Conservation (phyloP, 495 filamentous ascomycete genomes). For the Xylaria bambusicola region DNA sequence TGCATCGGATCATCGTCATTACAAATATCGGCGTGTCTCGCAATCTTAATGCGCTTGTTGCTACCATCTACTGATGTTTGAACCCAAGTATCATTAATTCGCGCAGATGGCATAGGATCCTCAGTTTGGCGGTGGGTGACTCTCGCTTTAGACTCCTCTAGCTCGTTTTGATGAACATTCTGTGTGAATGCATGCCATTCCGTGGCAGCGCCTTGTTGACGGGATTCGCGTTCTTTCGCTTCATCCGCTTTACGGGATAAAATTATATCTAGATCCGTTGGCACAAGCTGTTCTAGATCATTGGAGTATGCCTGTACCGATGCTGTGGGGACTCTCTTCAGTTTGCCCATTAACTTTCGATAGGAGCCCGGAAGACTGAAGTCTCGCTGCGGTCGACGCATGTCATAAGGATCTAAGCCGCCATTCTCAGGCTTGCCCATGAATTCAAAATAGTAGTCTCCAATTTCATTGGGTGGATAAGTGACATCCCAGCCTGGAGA, state of each 20-base stretch:
- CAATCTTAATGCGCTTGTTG: constrained; percentile 47
- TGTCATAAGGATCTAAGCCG: constrained; percentile 75
- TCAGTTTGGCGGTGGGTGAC: constrained; percentile 30
- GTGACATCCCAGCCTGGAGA: constrained; percentile 85
- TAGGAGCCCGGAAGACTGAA: constrained; percentile 88
- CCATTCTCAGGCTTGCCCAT: constrained; percentile 80
- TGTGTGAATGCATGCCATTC: constrained; percentile 28
- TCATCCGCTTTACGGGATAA: constrained; percentile 30
- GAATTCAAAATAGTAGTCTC: constrained; percentile 75
- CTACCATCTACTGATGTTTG: constrained; percentile 38
- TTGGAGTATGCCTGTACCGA: constrained; percentile 67
- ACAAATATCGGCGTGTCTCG: constrained; percentile 27
- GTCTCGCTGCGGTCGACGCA: constrained; percentile 84
- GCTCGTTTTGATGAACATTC: constrained; percentile 23
- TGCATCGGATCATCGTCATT: constrained; percentile 17
- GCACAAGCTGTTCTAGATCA: constrained; percentile 80
- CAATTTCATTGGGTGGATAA: constrained; percentile 83
- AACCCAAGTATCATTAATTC: constrained; percentile 33
- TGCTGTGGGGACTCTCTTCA: constrained; percentile 56
- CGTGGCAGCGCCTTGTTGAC: constrained; percentile 6
- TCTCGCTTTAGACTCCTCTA: constrained; percentile 21
- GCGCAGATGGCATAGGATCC: constrained; percentile 23
- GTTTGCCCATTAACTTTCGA: constrained; percentile 75
- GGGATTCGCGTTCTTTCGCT: constrained; percentile 19
- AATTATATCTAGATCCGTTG: constrained; percentile 72